Conservation (phyloP, 768 basidiomycete species). For the Pleurotus giganteus region DNA sequence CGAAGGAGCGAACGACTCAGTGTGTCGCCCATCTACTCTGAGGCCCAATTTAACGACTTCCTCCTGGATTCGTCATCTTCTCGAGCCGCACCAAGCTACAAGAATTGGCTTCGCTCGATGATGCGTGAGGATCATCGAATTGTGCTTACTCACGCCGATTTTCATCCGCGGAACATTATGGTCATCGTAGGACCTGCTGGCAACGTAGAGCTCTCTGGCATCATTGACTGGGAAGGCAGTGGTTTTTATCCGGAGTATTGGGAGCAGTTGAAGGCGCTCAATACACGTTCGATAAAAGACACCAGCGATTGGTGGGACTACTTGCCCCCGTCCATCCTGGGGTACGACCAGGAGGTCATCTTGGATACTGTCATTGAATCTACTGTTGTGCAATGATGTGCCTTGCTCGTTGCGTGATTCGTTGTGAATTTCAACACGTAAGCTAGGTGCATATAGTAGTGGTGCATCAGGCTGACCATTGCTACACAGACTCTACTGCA, state of each 20-base stretch:
- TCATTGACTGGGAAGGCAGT: not conserved
- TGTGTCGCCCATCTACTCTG: not conserved
- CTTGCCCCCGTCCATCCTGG: not conserved
- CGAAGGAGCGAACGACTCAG: not conserved
- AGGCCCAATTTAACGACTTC: not conserved
- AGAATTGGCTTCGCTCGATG: not conserved
- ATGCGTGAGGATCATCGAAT: not conserved
- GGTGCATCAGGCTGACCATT: too few species aligned
- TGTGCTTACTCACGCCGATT: not conserved
- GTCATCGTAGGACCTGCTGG: not conserved
- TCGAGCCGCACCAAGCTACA: not conserved
- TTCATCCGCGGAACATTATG: not conserved
- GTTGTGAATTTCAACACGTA: too few species aligned
- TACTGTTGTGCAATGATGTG: not conserved
- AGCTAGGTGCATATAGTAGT: too few species aligned
- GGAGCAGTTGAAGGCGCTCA: not conserved
- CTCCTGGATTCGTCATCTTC: not conserved
- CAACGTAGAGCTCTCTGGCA: not conserved
- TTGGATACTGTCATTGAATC: not conserved
- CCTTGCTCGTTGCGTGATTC: too few species aligned
- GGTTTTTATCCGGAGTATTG: not conserved
- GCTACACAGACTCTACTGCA: too few species aligned
- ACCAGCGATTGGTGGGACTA: not conserved
- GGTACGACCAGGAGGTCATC: not conserved
- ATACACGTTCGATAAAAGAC: not conserved